Percentiles rank a stretch among this genome's conserved stretches.
These are phyloP conservation scores for Mycena kentingensis DNA, from an alignment of 768 basidiomycete species.

Conservation along the genomic window DNA sequence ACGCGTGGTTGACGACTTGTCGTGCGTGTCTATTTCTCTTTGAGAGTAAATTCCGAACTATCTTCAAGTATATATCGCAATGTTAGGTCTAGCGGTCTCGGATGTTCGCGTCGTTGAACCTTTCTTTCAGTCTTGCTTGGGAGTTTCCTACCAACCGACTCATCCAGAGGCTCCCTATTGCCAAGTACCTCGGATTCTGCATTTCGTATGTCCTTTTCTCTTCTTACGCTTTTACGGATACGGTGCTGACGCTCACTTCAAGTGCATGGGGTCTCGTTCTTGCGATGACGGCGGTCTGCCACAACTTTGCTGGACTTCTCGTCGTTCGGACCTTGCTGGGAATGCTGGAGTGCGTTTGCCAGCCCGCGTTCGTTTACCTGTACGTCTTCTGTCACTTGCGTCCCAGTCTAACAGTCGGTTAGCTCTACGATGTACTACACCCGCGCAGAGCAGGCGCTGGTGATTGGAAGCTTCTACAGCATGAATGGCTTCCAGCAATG, in stretches of 20 bases:
- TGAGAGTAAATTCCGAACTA: not conserved
- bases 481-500: slow-evolving; percentile 53
- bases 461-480: slow-evolving; percentile 46
- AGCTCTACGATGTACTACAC: slow-evolving; percentile 57
- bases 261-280: slow-evolving; percentile 52
- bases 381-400: slow-evolving; percentile 21
- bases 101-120: not conserved
- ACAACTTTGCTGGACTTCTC: slow-evolving; percentile 44
- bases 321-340: slow-evolving; percentile 50
- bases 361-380: slow-evolving; percentile 50
- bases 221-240: not conserved
- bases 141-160: slow-evolving; percentile 52
- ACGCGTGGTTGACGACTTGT: slow-evolving; percentile 51
- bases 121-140: slow-evolving; percentile 36
- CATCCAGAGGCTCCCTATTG: slow-evolving; percentile 51
- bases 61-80: slow-evolving; percentile 41
- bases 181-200: slow-evolving; percentile 46
- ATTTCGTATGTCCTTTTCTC: not conserved
- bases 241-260: too few relatives aligned
- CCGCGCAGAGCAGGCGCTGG: slow-evolving; percentile 50
- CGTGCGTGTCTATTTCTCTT: slow-evolving; percentile 30
- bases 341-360: slow-evolving; percentile 50
- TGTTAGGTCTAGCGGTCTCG: slow-evolving; percentile 26
- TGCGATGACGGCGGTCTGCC: slow-evolving; percentile 51
- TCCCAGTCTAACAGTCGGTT: not conserved